These are phyloP conservation scores for Radiomyces spectabilis DNA, from an alignment of 192 early-diverging fungal genomes.

Conservation along the genomic window DNA sequence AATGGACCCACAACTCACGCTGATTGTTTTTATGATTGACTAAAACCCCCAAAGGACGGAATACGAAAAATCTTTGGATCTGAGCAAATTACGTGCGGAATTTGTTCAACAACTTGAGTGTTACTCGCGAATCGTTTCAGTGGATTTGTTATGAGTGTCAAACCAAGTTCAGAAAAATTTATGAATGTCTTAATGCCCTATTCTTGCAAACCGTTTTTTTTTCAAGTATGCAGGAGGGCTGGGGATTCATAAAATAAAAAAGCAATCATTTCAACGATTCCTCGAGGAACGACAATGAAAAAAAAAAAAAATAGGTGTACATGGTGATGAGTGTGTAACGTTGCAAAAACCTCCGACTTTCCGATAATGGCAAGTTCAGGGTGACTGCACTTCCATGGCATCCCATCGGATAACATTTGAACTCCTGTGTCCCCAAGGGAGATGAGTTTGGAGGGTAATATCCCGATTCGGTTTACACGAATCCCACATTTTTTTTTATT, in stretches of 20 bases:
- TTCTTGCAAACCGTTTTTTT: neutral
- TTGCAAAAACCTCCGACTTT: neutral
- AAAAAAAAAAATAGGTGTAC: neutral
- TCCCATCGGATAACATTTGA: neutral
- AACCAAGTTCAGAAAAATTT: constrained; percentile 3
- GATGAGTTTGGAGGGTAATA: too few species aligned
- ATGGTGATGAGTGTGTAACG: neutral
- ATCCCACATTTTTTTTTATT: neutral
- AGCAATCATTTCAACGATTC: neutral
- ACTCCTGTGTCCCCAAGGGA: too few species aligned
- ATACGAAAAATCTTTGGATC: constrained; percentile 6
- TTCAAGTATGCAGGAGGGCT: neutral
- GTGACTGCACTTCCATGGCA: neutral
- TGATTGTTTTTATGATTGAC: too few species aligned
- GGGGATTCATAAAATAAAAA: constrained; percentile 4
- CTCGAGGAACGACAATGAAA: too few species aligned
- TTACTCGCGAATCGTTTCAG: neutral
- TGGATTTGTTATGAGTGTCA: neutral
- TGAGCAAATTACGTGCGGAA: neutral
- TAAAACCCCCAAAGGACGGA: too few species aligned
- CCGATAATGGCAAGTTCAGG: neutral
- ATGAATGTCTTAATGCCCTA: constrained; percentile 3
- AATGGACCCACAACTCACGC: too few species aligned
- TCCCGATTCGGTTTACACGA: too few species aligned
- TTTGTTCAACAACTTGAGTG: constrained; percentile 1